Conservation (phyloP, 306 rosid genomes). For the Heteromeles arbutifolia region DNA sequence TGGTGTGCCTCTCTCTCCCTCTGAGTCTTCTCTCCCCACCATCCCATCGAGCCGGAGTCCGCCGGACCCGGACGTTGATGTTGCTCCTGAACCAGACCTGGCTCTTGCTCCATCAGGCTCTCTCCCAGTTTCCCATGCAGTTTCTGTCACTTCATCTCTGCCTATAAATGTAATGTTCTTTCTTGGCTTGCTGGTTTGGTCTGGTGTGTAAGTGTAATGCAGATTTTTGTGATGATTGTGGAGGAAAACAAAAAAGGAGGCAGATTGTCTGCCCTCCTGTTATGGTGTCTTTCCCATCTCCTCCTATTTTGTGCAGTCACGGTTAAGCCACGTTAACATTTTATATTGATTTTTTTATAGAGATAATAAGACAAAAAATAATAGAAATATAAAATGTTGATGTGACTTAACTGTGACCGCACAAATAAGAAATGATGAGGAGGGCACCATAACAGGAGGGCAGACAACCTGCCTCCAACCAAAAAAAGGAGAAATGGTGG, state of each 20-base stretch:
- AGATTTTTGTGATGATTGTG: neutral
- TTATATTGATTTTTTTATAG: too few relatives aligned
- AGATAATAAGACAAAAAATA: too few relatives aligned
- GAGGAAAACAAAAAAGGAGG: neutral
- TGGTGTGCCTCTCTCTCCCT: slow-evolving; percentile 27
- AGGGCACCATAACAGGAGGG: too few relatives aligned
- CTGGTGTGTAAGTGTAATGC: slow-evolving; percentile 1
- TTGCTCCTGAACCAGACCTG: slow-evolving; percentile 26
- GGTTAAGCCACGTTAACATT: too few relatives aligned
- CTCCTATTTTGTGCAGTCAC: too few relatives aligned
- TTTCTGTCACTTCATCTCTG: slow-evolving; percentile 2
- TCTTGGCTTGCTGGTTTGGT: slow-evolving; percentile 19
- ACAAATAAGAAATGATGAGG: too few relatives aligned
- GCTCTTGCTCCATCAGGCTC: slow-evolving; percentile 36
- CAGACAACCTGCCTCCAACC: too few relatives aligned
- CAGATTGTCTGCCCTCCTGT: too few relatives aligned
- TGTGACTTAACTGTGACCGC: too few relatives aligned
- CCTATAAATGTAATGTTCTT: slow-evolving; percentile 2
- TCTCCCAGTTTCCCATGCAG: slow-evolving; percentile 23
- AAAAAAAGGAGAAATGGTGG: neutral
- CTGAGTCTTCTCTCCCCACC: slow-evolving; percentile 44
- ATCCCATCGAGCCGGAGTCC: slow-evolving; percentile 56
- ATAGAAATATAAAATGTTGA: too few relatives aligned
- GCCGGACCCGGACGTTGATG: slow-evolving; percentile 36
- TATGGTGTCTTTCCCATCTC: too few relatives aligned